Evolutionary conservation across 352 stramenopile genomes (phyloP), one percentile per base, ranked within the genome.

Genomic region (Phytophthora pisi): DNA sequence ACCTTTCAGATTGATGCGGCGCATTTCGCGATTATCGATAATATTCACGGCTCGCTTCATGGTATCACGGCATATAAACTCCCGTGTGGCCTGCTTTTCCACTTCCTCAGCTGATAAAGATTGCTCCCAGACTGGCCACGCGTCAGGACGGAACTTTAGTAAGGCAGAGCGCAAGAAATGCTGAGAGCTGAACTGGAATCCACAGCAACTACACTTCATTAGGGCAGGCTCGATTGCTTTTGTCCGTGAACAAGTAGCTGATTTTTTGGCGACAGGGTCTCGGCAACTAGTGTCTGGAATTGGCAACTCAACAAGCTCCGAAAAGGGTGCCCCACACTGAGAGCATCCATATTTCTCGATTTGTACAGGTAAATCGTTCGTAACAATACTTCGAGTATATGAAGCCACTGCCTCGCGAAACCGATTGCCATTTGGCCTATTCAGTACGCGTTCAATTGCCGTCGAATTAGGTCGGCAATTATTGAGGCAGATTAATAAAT

Each of bases 401-500:
- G 42, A 23, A 11, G 9, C 16, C 15, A 49, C 34, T 23, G 5
- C 34, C 4, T 18, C 11, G 15, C 20, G 36, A 26, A 59, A 59
- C 10, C 5, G 2, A 13, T 7, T 13, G 10, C 20, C 34, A 13
- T 46, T n/a, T 5, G 52, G 20, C 10, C 18, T 16, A 11, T 11
- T 36, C 20, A 59, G 20, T 9, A 15, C 10, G 13, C 8, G 16
- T 20, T 59, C 52, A 36, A 50, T 26, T 50, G 20, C 52, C 3
- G 15, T 47, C 13, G 42, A 24, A 16, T 59, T 36, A 20, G 42
- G 7, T 2, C 36, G 16, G 20, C 52, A 49, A 34, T 15, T 20
- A 23, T n/a, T 18, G 4, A 59, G 20, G 36, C 52, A 59, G 10
- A 59, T 59, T 11, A 59, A 20, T 13, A 49, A 50, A 20, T 59